Conservation (phyloP, 306 rosid species). For the Pterocarpus macrocarpus region DNA sequence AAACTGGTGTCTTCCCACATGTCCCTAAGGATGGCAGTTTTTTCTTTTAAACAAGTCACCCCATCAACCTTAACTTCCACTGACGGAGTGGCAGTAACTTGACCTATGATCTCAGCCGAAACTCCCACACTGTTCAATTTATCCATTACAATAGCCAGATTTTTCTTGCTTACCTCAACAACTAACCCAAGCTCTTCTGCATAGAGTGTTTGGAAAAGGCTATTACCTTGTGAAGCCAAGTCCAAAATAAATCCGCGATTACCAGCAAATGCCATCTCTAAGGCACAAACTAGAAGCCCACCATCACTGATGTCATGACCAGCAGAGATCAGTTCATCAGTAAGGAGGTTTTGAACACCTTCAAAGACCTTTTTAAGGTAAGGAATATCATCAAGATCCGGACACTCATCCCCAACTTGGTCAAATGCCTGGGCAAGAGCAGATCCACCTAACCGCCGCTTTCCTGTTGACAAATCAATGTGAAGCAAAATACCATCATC, state of each 20-base stretch:
- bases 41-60: conserved; percentile 61
- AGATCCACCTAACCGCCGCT: conserved; percentile 87
- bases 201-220: conserved; percentile 77
- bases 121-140: conserved; percentile 62
- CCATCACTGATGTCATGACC: conserved; percentile 98
- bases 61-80: conserved; percentile 76
- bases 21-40: conserved; percentile 71
- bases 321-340: conserved; percentile 79
- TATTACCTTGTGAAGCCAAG: conserved; percentile 64
- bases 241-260: conserved; percentile 72
- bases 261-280: conserved; percentile 97
- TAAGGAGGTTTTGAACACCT: conserved; percentile 78
- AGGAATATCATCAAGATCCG: conserved; percentile 84
- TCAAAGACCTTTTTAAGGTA: conserved; percentile 84
- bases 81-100: conserved; percentile 61
- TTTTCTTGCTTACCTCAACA: conserved; percentile 77
- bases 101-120: conserved; percentile 70
- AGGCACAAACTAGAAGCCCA: conserved; percentile 76
- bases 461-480: conserved; percentile 81
- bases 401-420: conserved; percentile 81
- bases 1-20: conserved; percentile 92
- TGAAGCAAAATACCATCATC: conserved; percentile 85
- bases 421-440: conserved; percentile 92
- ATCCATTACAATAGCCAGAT: conserved; percentile 59
- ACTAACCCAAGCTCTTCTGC: conserved; percentile 91